Evolutionary conservation across 2,329 filamentous ascomycete genomes (phyloP), one percentile per base, ranked within the genome.

Genomic region (Fusarium fujikuroi): DNA sequence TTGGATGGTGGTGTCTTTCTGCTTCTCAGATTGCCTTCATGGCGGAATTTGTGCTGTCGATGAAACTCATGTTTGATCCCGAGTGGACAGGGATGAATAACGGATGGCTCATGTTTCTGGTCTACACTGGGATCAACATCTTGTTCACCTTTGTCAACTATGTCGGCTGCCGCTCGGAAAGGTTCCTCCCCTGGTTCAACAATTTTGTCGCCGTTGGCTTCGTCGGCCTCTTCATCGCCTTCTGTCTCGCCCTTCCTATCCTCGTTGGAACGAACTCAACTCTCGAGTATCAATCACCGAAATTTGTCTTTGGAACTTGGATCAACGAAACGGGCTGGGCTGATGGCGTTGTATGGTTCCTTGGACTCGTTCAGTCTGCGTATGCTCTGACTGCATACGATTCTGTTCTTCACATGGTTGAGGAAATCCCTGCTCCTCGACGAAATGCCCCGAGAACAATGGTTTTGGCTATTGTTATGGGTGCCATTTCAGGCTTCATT

Each of bases 1-100:
- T 90, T 71, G 88, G 88, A 18, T 90, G 88, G 88, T 89, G 87
- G 86, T 86, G 87, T 2, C 79, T 90, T 66, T 86, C 86, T 1
- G 88, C 88, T 0, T 88, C 86, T 6, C 85, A 87, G 69, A 82
- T 86, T 28, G 87, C 87, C 9, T 89, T 90, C 70, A 89, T 90
- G 87, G 85, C 87, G 5, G 83, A 88, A 63, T 88, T 70, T 78
- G 88, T 62, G 79, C 88, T n/a, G 5, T 84, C 85, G 6, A 87
- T 89, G 82, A 88, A 88, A 78, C 79, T 85, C 56, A 83, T 89
- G 81, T 89, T 87, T 62, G 81, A 86, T 9, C 81, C 82, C 0
- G 80, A 84, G 8, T 89, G 85, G 86, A 73, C 78, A 6, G 85
- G 83, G 1, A 79, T 78, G 8, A 76, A 79, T 8, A 75, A 77